phyloP scores from a whole-genome alignment of 2,329 filamentous ascomycete species.

The Triangularia setosa region DNA sequence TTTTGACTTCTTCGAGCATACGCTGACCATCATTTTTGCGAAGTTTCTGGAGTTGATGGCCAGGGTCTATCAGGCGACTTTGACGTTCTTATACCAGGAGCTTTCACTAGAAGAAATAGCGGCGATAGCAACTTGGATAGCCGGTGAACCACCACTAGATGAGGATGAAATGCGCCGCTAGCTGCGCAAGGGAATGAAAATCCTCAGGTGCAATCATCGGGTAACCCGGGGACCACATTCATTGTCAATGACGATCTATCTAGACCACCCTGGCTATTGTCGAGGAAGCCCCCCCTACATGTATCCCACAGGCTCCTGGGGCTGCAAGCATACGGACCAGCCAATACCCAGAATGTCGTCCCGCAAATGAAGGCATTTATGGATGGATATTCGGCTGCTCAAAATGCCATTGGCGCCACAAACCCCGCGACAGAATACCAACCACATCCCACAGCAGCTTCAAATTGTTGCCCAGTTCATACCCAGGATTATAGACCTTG shows the following conservation, averaged over 20 bases:
- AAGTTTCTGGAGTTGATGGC: neutral
- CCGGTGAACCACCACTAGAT: neutral
- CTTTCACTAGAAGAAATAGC: neutral
- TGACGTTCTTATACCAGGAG: neutral
- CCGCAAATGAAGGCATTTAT: neutral
- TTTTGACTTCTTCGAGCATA: neutral
- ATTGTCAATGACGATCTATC: neutral
- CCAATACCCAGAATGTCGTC: neutral
- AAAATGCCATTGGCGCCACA: constrained; percentile 12
- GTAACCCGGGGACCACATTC: neutral
- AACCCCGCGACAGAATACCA: constrained; percentile 5
- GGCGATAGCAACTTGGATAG: neutral
- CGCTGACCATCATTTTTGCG: neutral
- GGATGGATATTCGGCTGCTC: neutral
- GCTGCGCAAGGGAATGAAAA: neutral
- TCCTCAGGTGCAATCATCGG: neutral
- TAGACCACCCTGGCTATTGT: too few relatives aligned
- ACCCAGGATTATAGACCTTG: constrained; percentile 3
- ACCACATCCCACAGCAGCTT: constrained; percentile 11
- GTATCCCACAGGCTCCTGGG: neutral
- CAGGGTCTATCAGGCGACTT: neutral
- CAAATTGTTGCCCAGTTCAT: neutral
- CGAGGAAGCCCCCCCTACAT: too few relatives aligned
- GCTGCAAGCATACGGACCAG: neutral
- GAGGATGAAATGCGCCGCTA: neutral